Evolutionary conservation across 306 rosid genomes (phyloP).

Genomic region (Cucurbita pepo): DNA sequence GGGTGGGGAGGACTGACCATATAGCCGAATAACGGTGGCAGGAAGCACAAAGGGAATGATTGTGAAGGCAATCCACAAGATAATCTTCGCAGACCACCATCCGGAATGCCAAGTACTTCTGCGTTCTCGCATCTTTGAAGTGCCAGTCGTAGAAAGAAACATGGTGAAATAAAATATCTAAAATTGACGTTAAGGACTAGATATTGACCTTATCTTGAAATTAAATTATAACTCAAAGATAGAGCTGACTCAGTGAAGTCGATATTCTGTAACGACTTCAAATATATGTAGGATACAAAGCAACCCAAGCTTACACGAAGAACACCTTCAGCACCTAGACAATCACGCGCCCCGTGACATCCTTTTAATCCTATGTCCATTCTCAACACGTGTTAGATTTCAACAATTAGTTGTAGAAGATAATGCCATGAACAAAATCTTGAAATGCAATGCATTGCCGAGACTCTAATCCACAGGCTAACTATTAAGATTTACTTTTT

Average conservation of each 20-base stretch:
- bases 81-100: conserved; percentile 84
- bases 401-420: neutral
- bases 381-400: neutral
- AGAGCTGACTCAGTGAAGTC: neutral
- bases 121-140: conserved; percentile 43
- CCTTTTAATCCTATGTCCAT: conserved; percentile 43
- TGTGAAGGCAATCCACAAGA: conserved; percentile 31
- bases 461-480: neutral
- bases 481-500: neutral
- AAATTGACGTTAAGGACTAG: conserved; percentile 39
- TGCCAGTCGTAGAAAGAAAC: conserved; percentile 63
- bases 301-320: conserved; percentile 93
- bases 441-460: neutral
- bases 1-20: conserved; percentile 38
- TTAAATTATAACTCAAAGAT: neutral
- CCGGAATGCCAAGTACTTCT: conserved; percentile 91
- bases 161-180: conserved; percentile 69
- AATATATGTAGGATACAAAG: conserved; percentile 60
- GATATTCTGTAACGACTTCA: neutral
- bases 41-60: conserved; percentile 80
- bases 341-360: conserved; percentile 49
- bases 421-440: neutral
- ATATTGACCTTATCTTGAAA: neutral
- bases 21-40: conserved; percentile 45
- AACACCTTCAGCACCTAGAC: conserved; percentile 87